Base-by-base conservation (phyloP, 441 rosid species). In the Erodium texanum region DNA sequence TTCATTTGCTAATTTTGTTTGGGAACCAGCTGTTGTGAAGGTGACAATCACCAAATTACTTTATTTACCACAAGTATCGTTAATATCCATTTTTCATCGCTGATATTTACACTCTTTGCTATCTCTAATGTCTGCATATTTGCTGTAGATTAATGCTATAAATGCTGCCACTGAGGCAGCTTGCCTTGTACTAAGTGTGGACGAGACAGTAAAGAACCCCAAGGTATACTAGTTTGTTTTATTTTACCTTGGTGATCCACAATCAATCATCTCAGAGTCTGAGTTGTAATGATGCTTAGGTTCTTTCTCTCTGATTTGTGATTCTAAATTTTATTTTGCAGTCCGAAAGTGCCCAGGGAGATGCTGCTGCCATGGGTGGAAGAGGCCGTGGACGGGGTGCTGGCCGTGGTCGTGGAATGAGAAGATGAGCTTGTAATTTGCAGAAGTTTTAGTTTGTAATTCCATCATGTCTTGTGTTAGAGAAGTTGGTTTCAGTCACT, bases 341-440 rank as follows among this genome's bases (percentile, higher is more conserved):
- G 99, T 95, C 98, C 20, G 99, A 90, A 81, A 95, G 99, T 71
- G 99, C 99, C 32, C 99, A 95, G 59, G 99, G 97, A 78, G 99
- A 95, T 10, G 98, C 97, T 66, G 96, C 96, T 9, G 97, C 96
- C 48, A 89, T 92, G 98, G 90, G 84, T 24, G 98, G 97, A 22
- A 82, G 96, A 86, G 97, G 99, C 29, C 96, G 89, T 11, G 95
- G 98, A 48, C 79, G 82, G 76, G 83, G 82, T 22, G n/a, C n/a
- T n/a, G 96, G 99, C 29, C 96, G 97, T 59, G 99, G 99, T 24
- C 88, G 94, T 66, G 94, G 94, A 66, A 95, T 92, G 96, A 75
- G 96, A 72, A 92, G 99, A 71, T 89, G 96, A 76, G 48, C 48
- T 41, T 41, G 48, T 12, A 41, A 41, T 41, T 7, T 9, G 48